Evolutionary conservation across 2,329 filamentous ascomycete genomes (phyloP).

Genomic region (Fusarium longipes): DNA sequence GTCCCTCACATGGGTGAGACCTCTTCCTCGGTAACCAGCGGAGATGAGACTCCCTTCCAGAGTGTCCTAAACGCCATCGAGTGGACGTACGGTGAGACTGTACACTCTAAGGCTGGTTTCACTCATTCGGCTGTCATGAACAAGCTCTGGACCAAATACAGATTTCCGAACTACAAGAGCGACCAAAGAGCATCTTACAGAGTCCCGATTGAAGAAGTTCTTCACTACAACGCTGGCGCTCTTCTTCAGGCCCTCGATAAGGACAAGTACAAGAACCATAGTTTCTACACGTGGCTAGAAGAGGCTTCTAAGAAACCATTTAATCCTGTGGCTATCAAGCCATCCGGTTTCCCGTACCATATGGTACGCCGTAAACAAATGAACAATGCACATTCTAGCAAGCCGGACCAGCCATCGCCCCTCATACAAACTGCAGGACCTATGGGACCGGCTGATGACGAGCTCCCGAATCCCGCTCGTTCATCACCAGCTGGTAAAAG

Average conservation of each 20-base stretch:
- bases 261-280: conserved; percentile 49
- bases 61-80: conserved; percentile 47
- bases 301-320: conserved; percentile 46
- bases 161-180: conserved; percentile 47
- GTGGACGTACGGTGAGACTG: conserved; percentile 24
- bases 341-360: conserved; percentile 47
- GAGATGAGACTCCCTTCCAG: conserved; percentile 44
- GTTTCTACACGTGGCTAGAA: conserved; percentile 52
- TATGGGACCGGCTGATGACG: conserved; percentile 17
- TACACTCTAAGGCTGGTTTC: conserved; percentile 40
- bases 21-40: neutral
- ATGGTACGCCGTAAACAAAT: conserved; percentile 41
- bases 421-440: neutral
- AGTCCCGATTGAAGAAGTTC: conserved; percentile 56
- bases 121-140: conserved; percentile 41
- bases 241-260: conserved; percentile 53
- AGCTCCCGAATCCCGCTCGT: conserved; percentile 35
- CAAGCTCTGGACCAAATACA: conserved; percentile 50
- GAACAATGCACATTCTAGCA: conserved; percentile 14
- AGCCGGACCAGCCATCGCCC: conserved; percentile 5
- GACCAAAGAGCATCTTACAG: conserved; percentile 52
- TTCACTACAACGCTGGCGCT: conserved; percentile 58
- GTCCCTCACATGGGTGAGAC: conserved; percentile 4
- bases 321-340: conserved; percentile 43
- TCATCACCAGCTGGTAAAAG: conserved; percentile 48